These are phyloP conservation scores for Ampelocalamus luodianensis DNA, from an alignment of 176 grass and related monocot genomes.

Conservation along the genomic window DNA sequence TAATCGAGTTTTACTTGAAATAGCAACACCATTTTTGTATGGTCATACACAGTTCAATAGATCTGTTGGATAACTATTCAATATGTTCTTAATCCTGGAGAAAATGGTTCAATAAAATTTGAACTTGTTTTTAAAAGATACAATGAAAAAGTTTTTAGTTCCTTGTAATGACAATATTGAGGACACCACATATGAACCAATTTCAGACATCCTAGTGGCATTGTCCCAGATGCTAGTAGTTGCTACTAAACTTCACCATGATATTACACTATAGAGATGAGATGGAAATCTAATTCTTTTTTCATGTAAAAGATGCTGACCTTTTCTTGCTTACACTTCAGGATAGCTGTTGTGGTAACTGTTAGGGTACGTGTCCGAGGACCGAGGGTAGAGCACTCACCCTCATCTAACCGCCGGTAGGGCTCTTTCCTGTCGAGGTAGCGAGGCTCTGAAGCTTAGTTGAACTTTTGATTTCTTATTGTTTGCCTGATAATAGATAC, in stretches of 20 bases:
- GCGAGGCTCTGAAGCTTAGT: no score
- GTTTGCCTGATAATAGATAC: no score
- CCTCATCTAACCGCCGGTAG: no score
- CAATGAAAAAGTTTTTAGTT: not conserved
- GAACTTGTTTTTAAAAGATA: not conserved
- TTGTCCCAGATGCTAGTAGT: not conserved
- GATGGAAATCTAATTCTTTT: not conserved
- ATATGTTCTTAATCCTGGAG: not conserved
- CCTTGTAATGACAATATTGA: not conserved
- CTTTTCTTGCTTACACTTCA: not conserved
- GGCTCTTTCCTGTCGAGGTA: no score
- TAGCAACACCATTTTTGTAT: not conserved
- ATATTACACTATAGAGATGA: not conserved
- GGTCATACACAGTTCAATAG: not conserved
- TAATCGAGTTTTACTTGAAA: not conserved
- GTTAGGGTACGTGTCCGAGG: no score
- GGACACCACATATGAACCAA: not conserved
- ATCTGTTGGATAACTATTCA: not conserved
- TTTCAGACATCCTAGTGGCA: not conserved
- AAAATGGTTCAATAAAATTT: not conserved
- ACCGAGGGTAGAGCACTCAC: no score
- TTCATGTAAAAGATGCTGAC: not conserved
- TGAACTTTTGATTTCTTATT: no score
- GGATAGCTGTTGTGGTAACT: not conserved
- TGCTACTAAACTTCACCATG: slow-evolving; percentile 4